A percentile compares a stretch with the other conserved stretches of the same genome.
Evolutionary conservation across 78 protist species (phyloP).

Genomic region (Tieghemostelium lacteum): DNA sequence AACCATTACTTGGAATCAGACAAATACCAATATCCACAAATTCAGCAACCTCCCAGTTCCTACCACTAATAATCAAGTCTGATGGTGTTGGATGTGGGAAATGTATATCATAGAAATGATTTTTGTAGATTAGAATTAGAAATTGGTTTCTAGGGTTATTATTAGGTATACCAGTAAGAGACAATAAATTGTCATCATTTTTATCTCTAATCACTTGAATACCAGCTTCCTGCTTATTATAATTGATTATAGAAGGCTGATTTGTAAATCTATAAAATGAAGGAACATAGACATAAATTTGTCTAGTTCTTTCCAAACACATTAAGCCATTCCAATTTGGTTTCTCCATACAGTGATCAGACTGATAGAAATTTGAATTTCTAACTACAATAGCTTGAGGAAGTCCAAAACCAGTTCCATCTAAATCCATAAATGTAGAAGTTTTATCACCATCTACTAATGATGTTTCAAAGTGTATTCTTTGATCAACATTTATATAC

Average conservation of each 20-base stretch:
- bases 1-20: constrained; percentile 10
- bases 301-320: constrained; percentile 11
- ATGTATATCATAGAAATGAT: constrained; percentile 28
- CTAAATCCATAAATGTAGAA: constrained; percentile 19
- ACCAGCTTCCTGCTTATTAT: background rate
- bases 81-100: constrained; percentile 57
- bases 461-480: constrained; percentile 10
- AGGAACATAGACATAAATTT: too few relatives aligned
- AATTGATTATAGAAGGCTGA: background rate
- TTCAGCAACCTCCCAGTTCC: constrained; percentile 48
- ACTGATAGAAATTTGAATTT: constrained; percentile 1
- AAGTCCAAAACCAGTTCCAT: background rate
- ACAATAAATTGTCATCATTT: background rate
- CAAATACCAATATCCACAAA: constrained; percentile 25
- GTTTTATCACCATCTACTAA: constrained; percentile 57
- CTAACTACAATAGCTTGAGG: background rate
- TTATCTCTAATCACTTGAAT: background rate
- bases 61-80: background rate
- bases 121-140: background rate
- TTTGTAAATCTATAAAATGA: background rate
- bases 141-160: constrained; percentile 36
- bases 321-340: constrained; percentile 2
- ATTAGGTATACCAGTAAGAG: constrained; percentile 28
- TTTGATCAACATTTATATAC: constrained; percentile 22
- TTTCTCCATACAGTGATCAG: background rate